These are phyloP conservation scores for Pachysolen tannophilus DNA, from an alignment of 805 yeast species.

Conservation along the genomic window DNA sequence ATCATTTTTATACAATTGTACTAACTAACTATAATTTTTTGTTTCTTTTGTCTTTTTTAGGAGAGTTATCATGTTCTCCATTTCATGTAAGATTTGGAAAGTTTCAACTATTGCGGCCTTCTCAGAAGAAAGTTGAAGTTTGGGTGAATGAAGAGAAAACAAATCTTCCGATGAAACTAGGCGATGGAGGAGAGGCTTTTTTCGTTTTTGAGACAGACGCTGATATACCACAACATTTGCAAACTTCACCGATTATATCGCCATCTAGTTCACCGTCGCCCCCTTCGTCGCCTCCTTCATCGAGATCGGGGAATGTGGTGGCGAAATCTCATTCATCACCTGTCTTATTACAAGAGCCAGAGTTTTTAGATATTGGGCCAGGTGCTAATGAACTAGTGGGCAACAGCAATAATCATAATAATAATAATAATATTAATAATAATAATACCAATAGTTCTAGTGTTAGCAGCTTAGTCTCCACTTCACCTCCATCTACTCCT, in stretches of 20 bases:
- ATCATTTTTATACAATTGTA: not conserved
- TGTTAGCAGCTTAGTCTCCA: no score
- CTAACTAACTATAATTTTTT: not conserved
- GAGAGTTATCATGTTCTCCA: conserved; percentile 80
- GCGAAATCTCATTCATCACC: no score
- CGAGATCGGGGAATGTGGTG: conserved; percentile 11
- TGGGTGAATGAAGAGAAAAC: conserved; percentile 76
- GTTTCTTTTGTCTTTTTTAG: conserved; percentile 15
- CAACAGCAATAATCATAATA: no score
- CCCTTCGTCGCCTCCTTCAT: conserved; percentile 20
- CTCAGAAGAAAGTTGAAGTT: conserved; percentile 89
- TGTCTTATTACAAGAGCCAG: conserved; percentile 43
- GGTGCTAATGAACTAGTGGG: not conserved
- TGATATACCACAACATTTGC: conserved; percentile 66
- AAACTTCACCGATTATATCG: conserved; percentile 80
- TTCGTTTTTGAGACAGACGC: conserved; percentile 79
- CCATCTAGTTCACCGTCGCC: conserved; percentile 57
- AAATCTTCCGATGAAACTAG: conserved; percentile 88
- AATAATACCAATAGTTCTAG: no score
- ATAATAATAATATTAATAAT: no score
- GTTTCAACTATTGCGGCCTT: conserved; percentile 85
- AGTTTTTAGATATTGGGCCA: conserved; percentile 36
- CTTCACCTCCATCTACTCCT: not conserved
- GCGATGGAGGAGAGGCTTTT: conserved; percentile 97
- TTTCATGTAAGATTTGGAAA: conserved; percentile 96